Evolutionary conservation across 2,329 filamentous ascomycete genomes (phyloP).

Genomic region (Corniculantispora saksenae): DNA sequence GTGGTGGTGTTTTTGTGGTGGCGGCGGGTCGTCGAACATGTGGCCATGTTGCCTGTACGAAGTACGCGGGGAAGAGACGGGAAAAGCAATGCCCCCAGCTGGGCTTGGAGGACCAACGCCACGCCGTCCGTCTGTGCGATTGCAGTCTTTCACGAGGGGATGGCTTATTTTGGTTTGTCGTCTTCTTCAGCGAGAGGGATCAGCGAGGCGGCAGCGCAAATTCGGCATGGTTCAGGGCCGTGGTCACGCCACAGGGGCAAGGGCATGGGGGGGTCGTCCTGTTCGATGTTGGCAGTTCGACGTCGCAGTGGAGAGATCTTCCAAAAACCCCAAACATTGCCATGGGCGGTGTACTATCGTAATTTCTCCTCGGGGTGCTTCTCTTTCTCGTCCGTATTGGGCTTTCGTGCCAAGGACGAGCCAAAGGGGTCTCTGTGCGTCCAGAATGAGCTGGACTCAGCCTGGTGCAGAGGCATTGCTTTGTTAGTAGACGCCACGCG

Average conservation of each 20-base stretch:
- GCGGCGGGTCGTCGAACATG: background rate
- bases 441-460: background rate
- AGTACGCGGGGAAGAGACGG: conserved; percentile 5
- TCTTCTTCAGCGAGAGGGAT: background rate
- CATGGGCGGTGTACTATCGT: background rate
- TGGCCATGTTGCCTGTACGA: conserved; percentile 1
- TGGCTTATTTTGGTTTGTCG: no score
- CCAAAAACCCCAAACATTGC: background rate
- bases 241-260: background rate
- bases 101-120: background rate
- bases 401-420: no score
- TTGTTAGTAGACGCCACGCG: background rate
- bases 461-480: background rate
- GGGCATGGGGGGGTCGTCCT: background rate
- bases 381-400: no score
- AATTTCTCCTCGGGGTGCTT: no score
- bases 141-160: background rate
- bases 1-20: background rate
- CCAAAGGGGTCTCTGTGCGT: background rate
- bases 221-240: background rate
- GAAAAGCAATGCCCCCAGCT: background rate
- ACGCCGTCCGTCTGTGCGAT: background rate
- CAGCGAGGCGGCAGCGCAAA: background rate
- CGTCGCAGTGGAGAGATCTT: background rate
- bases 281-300: background rate